Percentiles rank a stretch among this genome's conserved stretches.
These are phyloP conservation scores for Aureobasidium sp. DNA, from an alignment of 2,329 filamentous ascomycete species.

Conservation along the genomic window DNA sequence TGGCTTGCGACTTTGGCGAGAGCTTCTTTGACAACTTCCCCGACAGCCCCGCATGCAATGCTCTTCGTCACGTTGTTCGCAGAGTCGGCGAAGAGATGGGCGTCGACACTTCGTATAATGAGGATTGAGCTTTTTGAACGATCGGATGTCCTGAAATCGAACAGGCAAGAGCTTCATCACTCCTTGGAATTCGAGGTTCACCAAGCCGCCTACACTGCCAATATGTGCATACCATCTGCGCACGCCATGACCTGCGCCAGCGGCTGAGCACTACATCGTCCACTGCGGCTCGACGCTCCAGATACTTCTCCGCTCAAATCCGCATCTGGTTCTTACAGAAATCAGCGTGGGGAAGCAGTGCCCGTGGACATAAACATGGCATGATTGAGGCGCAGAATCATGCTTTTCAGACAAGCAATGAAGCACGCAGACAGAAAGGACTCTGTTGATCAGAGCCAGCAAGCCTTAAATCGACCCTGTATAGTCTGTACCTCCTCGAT, in stretches of 20 bases:
- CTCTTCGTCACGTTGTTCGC: constrained; percentile 73
- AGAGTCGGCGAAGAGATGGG: constrained; percentile 45
- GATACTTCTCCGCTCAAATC: not conserved
- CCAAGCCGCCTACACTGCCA: too few species aligned
- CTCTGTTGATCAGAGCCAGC: too few species aligned
- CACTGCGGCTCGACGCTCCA: not conserved
- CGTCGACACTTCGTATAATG: constrained; percentile 14
- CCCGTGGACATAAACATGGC: not conserved
- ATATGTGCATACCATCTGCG: not conserved
- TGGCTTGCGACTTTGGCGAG: constrained; percentile 96
- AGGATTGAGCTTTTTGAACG: not conserved
- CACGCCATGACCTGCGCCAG: not conserved
- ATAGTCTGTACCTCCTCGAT: not conserved
- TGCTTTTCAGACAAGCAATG: not conserved
- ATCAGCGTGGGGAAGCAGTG: too few species aligned
- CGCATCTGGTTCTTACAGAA: not conserved
- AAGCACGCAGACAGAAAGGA: too few species aligned
- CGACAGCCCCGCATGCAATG: constrained; percentile 81
- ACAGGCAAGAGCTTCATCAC: not conserved
- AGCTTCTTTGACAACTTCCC: constrained; percentile 93
- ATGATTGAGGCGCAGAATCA: not conserved
- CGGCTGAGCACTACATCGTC: not conserved
- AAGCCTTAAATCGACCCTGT: too few species aligned
- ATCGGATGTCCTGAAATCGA: too few species aligned
- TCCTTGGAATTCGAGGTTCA: not conserved